Evolutionary conservation across 2,329 filamentous ascomycete species (phyloP).

Genomic region (Stemphylium beticola): DNA sequence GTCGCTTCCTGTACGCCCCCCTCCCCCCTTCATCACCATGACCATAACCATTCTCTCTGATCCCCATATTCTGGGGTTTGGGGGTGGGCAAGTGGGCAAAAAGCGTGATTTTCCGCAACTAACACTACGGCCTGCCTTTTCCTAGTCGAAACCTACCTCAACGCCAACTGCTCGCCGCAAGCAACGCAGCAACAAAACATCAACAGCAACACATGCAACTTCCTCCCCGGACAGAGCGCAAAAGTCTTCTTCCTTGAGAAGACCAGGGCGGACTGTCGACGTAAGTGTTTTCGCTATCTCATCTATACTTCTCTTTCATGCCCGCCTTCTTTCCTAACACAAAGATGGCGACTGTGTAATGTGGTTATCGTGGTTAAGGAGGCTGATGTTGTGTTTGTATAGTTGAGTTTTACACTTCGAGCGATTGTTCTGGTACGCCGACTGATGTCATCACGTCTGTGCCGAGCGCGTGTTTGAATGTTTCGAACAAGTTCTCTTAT

Average conservation of each 20-base stretch:
- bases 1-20: constrained; percentile 5
- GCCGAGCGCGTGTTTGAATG: constrained; percentile 9
- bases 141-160: constrained; percentile 7
- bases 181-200: constrained; percentile 6
- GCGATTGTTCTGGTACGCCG: constrained; percentile 1
- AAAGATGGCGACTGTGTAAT: background rate
- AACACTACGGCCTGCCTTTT: no score
- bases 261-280: constrained; percentile 5
- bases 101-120: no score
- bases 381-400: background rate
- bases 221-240: constrained; percentile 7
- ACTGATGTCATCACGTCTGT: constrained; percentile 1
- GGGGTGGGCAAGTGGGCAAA: no score
- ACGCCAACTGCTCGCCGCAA: background rate
- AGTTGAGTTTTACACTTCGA: constrained; percentile 5
- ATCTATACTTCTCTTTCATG: background rate
- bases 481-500: constrained; percentile 5
- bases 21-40: background rate
- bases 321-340: background rate
- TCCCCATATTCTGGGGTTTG: background rate
- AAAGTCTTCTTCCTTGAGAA: constrained; percentile 9
- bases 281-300: background rate
- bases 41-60: background rate
- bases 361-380: background rate
- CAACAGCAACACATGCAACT: constrained; percentile 6